phyloP scores from a whole-genome alignment of 2,329 filamentous ascomycete genomes.

The Diaporthe citrichinensis region DNA sequence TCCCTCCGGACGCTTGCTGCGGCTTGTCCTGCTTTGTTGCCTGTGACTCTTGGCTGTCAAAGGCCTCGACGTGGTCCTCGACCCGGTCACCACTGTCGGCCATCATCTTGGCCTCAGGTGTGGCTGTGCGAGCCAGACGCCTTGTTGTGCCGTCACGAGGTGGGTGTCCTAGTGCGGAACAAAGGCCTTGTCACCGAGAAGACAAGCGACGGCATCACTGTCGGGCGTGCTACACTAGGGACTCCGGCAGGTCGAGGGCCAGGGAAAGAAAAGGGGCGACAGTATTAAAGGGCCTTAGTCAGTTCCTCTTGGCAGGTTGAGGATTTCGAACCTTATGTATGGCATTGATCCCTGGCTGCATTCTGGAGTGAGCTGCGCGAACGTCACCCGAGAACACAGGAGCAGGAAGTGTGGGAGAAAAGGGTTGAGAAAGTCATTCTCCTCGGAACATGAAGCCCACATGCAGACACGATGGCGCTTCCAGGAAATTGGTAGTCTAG shows the following conservation, averaged over 20 bases:
- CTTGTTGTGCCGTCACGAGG: constrained; percentile 1
- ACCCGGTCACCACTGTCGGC: constrained; percentile 48
- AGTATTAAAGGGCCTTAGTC: neutral
- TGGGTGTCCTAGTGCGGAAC: neutral
- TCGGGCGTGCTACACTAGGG: neutral
- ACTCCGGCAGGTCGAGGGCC: neutral
- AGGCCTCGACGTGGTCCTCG: constrained; percentile 43
- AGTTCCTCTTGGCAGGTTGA: constrained; percentile 5
- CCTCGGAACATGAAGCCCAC: neutral
- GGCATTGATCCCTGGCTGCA: neutral
- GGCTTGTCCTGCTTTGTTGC: neutral
- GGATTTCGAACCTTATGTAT: neutral
- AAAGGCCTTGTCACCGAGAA: neutral
- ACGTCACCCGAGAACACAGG: neutral
- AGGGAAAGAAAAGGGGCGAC: neutral
- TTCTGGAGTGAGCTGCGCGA: neutral
- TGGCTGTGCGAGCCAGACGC: constrained; percentile 32
- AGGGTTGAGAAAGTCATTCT: neutral
- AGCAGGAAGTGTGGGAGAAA: neutral
- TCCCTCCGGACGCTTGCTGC: constrained; percentile 35
- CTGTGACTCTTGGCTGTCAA: constrained; percentile 36
- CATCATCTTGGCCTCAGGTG: constrained; percentile 46
- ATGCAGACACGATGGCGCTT: neutral
- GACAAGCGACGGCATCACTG: constrained; percentile 12
- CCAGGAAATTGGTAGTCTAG: neutral